phyloP scores from a whole-genome alignment of 2,329 filamentous ascomycete species.

The Alternaria panax region DNA sequence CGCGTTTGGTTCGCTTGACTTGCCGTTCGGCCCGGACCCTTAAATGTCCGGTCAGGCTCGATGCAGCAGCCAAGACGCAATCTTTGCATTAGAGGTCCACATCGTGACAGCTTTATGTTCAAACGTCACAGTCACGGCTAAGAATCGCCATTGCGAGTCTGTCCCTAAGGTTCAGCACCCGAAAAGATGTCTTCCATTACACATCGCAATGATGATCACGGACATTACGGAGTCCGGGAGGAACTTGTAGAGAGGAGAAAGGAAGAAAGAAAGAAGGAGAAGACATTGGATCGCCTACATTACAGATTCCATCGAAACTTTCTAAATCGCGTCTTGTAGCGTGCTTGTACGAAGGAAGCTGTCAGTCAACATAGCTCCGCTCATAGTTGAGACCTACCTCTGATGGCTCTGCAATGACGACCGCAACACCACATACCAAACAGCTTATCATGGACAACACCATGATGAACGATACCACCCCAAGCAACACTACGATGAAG shows the following conservation, averaged over 20 bases:
- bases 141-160: constrained; percentile 5
- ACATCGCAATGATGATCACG: constrained; percentile 11
- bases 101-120: constrained; percentile 21
- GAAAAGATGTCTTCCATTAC: constrained; percentile 21
- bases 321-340: neutral
- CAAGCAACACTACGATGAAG: neutral
- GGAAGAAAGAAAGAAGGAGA: too few species aligned
- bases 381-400: neutral
- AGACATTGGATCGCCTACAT: neutral
- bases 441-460: neutral
- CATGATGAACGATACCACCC: neutral
- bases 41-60: constrained; percentile 7
- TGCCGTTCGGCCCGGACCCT: neutral
- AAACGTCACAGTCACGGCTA: constrained; percentile 31
- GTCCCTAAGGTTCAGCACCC: constrained; percentile 18
- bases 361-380: neutral
- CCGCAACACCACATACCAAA: neutral
- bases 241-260: constrained; percentile 21
- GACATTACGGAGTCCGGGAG: constrained; percentile 21
- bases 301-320: neutral
- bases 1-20: constrained; percentile 14
- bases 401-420: neutral
- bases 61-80: constrained; percentile 39
- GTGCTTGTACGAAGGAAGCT: neutral
- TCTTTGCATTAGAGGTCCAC: constrained; percentile 24